These are phyloP conservation scores for Xylaria sp. DNA, from an alignment of 2,329 filamentous ascomycete species.

Conservation along the genomic window DNA sequence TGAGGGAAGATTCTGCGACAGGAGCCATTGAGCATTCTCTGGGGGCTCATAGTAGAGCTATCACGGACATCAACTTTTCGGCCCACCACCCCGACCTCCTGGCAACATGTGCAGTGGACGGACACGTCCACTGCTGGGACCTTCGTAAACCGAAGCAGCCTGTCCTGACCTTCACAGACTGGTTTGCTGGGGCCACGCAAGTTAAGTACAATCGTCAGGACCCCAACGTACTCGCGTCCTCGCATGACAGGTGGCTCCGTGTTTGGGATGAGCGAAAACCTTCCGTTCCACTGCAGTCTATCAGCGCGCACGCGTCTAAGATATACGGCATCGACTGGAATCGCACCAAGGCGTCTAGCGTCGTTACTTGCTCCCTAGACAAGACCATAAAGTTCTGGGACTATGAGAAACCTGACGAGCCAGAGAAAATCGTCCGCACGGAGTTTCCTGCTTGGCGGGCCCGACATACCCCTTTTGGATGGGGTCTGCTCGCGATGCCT, in stretches of 20 bases:
- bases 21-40: slow-evolving; percentile 83
- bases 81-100: slow-evolving; percentile 88
- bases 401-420: slow-evolving; percentile 64
- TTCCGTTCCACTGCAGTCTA: slow-evolving; percentile 76
- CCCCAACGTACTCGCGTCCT: slow-evolving; percentile 83
- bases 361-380: slow-evolving; percentile 89
- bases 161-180: slow-evolving; percentile 83
- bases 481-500: slow-evolving; percentile 86
- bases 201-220: slow-evolving; percentile 94
- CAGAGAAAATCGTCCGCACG: slow-evolving; percentile 78
- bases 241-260: slow-evolving; percentile 83
- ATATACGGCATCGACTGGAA: slow-evolving; percentile 98
- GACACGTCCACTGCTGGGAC: slow-evolving; percentile 93
- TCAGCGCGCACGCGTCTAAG: slow-evolving; percentile 86
- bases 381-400: slow-evolving; percentile 95
- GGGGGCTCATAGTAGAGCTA: slow-evolving; percentile 82
- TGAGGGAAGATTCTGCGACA: slow-evolving; percentile 70
- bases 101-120: slow-evolving; percentile 89
- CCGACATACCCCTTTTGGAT: slow-evolving; percentile 86
- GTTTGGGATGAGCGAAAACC: slow-evolving; percentile 90
- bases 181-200: slow-evolving; percentile 90
- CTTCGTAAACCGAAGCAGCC: slow-evolving; percentile 73
- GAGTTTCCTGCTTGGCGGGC: slow-evolving; percentile 90
- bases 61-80: slow-evolving; percentile 96
- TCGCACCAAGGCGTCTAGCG: slow-evolving; percentile 68